These are phyloP conservation scores for Diaporthe ampelina DNA, from an alignment of 2,329 filamentous ascomycete genomes.

Conservation along the genomic window DNA sequence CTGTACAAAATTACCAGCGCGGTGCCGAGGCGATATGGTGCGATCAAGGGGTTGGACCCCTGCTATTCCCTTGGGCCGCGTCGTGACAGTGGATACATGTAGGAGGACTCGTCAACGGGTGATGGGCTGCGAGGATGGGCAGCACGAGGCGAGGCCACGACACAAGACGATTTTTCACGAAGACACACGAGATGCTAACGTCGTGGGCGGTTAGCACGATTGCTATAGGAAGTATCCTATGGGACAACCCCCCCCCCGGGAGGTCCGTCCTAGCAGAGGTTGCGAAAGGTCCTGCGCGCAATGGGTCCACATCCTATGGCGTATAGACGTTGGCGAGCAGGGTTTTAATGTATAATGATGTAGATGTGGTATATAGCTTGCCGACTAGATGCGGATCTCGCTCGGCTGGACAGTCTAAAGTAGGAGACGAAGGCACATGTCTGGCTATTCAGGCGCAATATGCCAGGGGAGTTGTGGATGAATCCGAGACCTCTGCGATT, in stretches of 20 bases:
- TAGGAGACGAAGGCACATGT: too few relatives aligned
- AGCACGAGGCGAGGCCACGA: neutral
- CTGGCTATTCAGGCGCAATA: too few relatives aligned
- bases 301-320: neutral
- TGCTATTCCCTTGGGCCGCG: neutral
- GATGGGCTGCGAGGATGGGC: too few relatives aligned
- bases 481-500: too few relatives aligned
- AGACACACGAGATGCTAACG: neutral
- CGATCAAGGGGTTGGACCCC: neutral
- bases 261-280: neutral
- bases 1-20: neutral
- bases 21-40: too few relatives aligned
- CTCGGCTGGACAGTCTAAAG: too few relatives aligned
- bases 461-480: too few relatives aligned
- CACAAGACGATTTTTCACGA: neutral
- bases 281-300: neutral
- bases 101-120: too few relatives aligned
- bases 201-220: neutral
- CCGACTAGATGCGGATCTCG: neutral
- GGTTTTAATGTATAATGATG: slow-evolving; percentile 10
- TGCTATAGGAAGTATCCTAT: too few relatives aligned
- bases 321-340: neutral
- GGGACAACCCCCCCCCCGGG: too few relatives aligned
- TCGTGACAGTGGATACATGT: too few relatives aligned
- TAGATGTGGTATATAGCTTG: neutral